phyloP scores from a whole-genome alignment of 2,329 filamentous ascomycete species.

The Fusarium temperatum region DNA sequence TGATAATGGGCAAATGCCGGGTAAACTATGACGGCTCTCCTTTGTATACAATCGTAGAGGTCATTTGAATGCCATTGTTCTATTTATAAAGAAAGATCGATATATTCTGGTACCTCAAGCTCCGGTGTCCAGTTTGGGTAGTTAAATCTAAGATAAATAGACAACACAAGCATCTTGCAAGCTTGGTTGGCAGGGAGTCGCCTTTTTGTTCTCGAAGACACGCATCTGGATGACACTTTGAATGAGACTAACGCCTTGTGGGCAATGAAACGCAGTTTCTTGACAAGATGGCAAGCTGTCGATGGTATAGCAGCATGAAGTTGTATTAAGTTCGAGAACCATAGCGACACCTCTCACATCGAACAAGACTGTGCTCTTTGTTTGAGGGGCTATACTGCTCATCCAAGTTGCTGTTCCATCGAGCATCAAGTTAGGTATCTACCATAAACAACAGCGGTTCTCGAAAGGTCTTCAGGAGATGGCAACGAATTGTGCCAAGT shows the following conservation, averaged over 20 bases:
- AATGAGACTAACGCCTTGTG: not conserved
- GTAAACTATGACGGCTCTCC: rapidly evolving
- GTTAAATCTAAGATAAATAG: not conserved
- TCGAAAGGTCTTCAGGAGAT: not conserved
- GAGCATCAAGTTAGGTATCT: not conserved
- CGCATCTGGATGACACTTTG: not conserved
- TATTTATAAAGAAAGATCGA: not conserved
- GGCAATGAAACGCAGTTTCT: not conserved
- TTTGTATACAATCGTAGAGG: too few species aligned
- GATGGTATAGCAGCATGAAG: not conserved
- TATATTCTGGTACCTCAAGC: not conserved
- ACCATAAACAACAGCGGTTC: not conserved
- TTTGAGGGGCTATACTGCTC: too few species aligned
- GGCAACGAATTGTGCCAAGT: too few species aligned
- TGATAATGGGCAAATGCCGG: not conserved
- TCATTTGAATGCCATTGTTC: too few species aligned
- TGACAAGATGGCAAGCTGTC: not conserved
- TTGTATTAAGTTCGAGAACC: not conserved
- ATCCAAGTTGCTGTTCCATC: too few species aligned
- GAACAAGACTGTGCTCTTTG: not conserved
- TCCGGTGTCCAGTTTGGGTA: not conserved
- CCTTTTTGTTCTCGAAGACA: not conserved
- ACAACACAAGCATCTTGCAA: not conserved
- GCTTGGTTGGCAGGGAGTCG: too few species aligned
- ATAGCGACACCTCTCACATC: not conserved